Conservation (phyloP, 2,329 filamentous ascomycete genomes). For the Cladosporium sp. region DNA sequence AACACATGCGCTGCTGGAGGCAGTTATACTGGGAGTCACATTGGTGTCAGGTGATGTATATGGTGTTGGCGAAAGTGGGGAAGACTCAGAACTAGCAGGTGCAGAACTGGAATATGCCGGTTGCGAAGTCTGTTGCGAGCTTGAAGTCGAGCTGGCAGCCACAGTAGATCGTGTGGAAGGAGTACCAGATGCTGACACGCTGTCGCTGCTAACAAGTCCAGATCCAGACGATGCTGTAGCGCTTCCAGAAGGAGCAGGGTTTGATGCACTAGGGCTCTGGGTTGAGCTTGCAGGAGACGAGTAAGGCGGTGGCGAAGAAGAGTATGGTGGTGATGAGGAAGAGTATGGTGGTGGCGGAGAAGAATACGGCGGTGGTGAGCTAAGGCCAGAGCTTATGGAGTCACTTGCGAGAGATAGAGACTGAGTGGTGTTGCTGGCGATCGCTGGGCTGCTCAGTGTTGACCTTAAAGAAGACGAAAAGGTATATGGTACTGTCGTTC, state of each 20-base stretch:
- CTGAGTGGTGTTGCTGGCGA: not conserved
- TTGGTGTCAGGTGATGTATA: not conserved
- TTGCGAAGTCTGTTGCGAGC: not conserved
- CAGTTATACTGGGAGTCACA: not conserved
- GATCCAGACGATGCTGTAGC: too few relatives aligned
- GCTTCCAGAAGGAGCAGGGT: too few relatives aligned
- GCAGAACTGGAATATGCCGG: not conserved
- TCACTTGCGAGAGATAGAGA: too few relatives aligned
- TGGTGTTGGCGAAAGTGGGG: not conserved
- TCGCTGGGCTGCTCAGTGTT: not conserved
- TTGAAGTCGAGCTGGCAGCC: not conserved
- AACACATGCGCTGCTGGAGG: slow-evolving; percentile 6
- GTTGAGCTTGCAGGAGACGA: not conserved
- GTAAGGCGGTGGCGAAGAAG: not conserved
- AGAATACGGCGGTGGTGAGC: too few relatives aligned
- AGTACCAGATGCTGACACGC: too few relatives aligned
- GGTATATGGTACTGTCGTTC: slow-evolving; percentile 4
- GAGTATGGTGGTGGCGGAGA: not conserved
- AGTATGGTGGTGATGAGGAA: not conserved
- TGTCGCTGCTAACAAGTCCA: too few relatives aligned
- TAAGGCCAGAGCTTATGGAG: too few relatives aligned
- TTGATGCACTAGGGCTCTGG: too few relatives aligned
- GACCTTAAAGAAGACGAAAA: not conserved
- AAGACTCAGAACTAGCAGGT: not conserved
- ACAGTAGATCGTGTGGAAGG: too few relatives aligned